phyloP scores from a whole-genome alignment of 345 rosid species.

The Dipteronia sinensis region DNA sequence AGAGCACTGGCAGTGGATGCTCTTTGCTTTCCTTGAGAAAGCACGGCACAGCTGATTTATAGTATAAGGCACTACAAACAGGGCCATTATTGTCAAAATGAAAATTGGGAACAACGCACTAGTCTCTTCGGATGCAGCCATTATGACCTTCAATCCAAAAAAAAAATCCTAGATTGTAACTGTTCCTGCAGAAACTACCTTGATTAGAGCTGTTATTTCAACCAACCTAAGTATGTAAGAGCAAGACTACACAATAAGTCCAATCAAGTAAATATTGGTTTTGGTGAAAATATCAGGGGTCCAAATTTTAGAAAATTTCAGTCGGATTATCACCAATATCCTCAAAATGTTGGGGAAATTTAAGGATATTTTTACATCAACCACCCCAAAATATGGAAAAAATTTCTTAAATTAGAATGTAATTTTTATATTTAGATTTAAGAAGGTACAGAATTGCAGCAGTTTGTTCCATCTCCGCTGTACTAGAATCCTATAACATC shows the following conservation, averaged over 20 bases:
- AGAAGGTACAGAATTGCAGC: too few relatives aligned
- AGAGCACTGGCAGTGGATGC: slow-evolving; percentile 76
- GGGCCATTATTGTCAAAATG: slow-evolving; percentile 92
- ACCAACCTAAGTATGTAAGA: not conserved
- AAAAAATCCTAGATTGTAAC: slow-evolving; percentile 22
- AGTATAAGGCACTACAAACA: slow-evolving; percentile 90
- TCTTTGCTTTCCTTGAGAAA: slow-evolving; percentile 68
- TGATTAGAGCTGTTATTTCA: slow-evolving; percentile 18
- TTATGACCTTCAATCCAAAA: slow-evolving; percentile 36
- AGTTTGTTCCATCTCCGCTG: too few relatives aligned
- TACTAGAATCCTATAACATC: too few relatives aligned
- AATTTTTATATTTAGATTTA: too few relatives aligned
- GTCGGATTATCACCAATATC: too few relatives aligned
- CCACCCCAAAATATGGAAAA: too few relatives aligned
- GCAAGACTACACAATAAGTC: not conserved
- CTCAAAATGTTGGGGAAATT: too few relatives aligned
- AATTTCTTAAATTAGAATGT: too few relatives aligned
- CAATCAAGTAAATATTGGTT: not conserved
- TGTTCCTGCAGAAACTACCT: slow-evolving; percentile 19
- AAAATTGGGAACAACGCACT: slow-evolving; percentile 91
- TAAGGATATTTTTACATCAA: too few relatives aligned
- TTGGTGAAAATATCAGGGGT: too few relatives aligned
- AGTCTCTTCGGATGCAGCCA: slow-evolving; percentile 95
- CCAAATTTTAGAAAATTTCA: too few relatives aligned
- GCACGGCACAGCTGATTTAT: slow-evolving; percentile 69